Percentiles rank a stretch among this genome's conserved stretches.
These are phyloP conservation scores for Lanmaoa rubissima DNA, from an alignment of 768 basidiomycete genomes.

Conservation along the genomic window DNA sequence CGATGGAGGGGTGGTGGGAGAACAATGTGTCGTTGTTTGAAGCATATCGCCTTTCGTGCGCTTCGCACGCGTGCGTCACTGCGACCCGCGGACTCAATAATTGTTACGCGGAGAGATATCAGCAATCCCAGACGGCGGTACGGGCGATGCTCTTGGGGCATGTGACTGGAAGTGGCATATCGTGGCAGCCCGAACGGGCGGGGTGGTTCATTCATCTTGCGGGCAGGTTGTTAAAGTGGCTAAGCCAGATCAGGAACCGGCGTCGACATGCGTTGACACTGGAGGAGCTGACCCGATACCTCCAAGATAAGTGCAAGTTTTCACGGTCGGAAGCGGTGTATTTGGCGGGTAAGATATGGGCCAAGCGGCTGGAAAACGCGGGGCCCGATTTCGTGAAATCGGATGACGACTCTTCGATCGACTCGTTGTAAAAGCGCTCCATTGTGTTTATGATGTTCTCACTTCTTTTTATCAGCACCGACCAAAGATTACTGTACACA, in stretches of 20 bases:
- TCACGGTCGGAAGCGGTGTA: slow-evolving; percentile 20
- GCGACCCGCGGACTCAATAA: slow-evolving; percentile 29
- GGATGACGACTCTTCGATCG: slow-evolving; percentile 13
- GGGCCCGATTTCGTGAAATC: slow-evolving; percentile 27
- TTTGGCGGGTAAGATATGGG: slow-evolving; percentile 26
- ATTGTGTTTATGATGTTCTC: neutral
- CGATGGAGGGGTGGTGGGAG: slow-evolving; percentile 37
- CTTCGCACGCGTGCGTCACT: slow-evolving; percentile 40
- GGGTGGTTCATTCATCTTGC: slow-evolving; percentile 28
- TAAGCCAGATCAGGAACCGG: slow-evolving; percentile 13
- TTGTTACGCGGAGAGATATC: slow-evolving; percentile 29
- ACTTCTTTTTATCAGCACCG: slow-evolving; percentile 9
- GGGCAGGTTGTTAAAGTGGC: slow-evolving; percentile 18
- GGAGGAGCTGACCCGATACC: slow-evolving; percentile 21
- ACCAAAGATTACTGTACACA: neutral
- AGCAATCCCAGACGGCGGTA: slow-evolving; percentile 30
- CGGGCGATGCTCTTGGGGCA: slow-evolving; percentile 22
- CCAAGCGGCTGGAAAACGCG: slow-evolving; percentile 15
- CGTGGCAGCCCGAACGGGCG: slow-evolving; percentile 24
- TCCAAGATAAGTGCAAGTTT: slow-evolving; percentile 25
- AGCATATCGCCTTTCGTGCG: slow-evolving; percentile 19
- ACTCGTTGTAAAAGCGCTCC: slow-evolving; percentile 1
- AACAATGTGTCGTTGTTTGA: slow-evolving; percentile 34
- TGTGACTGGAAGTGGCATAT: slow-evolving; percentile 9
- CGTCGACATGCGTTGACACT: slow-evolving; percentile 16